These are phyloP conservation scores for Myxozyma melibiosi DNA, from an alignment of 805 yeast genomes.

Conservation along the genomic window DNA sequence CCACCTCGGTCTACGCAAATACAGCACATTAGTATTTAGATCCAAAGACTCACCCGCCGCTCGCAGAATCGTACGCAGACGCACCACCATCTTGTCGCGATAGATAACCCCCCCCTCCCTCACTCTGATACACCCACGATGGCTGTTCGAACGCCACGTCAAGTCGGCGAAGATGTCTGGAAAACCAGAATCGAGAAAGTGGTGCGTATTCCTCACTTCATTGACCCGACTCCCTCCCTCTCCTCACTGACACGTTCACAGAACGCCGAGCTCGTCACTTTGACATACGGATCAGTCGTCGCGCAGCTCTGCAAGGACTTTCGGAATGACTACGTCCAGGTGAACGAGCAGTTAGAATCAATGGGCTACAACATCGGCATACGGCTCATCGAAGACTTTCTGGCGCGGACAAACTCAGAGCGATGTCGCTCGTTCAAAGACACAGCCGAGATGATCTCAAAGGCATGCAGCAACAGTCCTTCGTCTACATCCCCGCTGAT, in stretches of 20 bases:
- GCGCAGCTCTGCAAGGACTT: conserved; percentile 86
- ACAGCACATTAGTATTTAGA: too few relatives aligned
- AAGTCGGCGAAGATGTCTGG: conserved; percentile 88
- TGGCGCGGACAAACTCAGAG: conserved; percentile 83
- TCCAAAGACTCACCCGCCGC: too few relatives aligned
- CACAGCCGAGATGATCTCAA: conserved; percentile 82
- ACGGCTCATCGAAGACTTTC: conserved; percentile 86
- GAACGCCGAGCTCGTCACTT: conserved; percentile 91
- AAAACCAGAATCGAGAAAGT: conserved; percentile 83
- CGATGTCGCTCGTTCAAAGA: conserved; percentile 79
- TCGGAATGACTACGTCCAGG: conserved; percentile 71
- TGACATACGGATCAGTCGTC: conserved; percentile 93
- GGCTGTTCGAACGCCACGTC: conserved; percentile 46
- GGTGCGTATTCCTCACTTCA: conserved; percentile 47
- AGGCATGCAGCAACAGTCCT: conserved; percentile 39
- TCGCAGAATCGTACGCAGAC: too few relatives aligned
- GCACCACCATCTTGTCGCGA: background rate
- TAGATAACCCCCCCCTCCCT: too few relatives aligned
- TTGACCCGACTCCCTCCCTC: background rate
- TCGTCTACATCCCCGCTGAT: background rate
- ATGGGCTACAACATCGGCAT: conserved; percentile 97
- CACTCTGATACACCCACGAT: background rate
- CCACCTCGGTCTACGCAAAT: too few relatives aligned
- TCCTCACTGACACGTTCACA: conserved; percentile 35
- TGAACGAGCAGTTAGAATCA: conserved; percentile 78